Evolutionary conservation across 768 basidiomycete species (phyloP).

Genomic region (Lentinus tigrinus): DNA sequence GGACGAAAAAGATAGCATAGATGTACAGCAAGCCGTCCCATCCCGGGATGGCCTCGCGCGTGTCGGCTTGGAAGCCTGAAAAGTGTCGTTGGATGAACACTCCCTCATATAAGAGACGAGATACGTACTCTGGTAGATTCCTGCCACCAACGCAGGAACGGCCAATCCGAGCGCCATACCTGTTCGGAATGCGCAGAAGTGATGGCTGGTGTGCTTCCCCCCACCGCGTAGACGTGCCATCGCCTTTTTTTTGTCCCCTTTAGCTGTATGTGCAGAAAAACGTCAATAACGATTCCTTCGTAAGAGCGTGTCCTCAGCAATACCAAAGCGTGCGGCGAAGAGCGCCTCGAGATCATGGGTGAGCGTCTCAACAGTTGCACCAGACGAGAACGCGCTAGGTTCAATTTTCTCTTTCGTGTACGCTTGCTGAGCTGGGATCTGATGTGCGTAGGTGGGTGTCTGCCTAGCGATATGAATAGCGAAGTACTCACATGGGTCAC

Average conservation of each 20-base stretch:
- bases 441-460: background rate
- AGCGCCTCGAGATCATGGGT: constrained; percentile 74
- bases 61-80: constrained; percentile 55
- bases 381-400: constrained; percentile 64
- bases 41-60: constrained; percentile 53
- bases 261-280: constrained; percentile 33
- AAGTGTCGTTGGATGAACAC: background rate
- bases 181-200: constrained; percentile 71
- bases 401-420: constrained; percentile 85
- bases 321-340: constrained; percentile 78
- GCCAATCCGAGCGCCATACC: constrained; percentile 73
- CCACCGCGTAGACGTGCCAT: constrained; percentile 60
- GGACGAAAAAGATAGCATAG: constrained; percentile 74
- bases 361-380: constrained; percentile 58
- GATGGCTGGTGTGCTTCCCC: constrained; percentile 52
- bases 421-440: constrained; percentile 69
- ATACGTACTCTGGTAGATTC: constrained; percentile 58
- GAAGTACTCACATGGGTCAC: constrained; percentile 55
- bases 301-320: background rate
- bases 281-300: background rate
- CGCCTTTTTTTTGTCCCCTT: constrained; percentile 80
- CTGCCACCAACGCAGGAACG: constrained; percentile 64
- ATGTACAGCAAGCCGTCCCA: constrained; percentile 77
- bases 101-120: too few relatives aligned
- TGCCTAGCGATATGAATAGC: background rate